A percentile compares a stretch with the other conserved stretches of the same genome.
phyloP scores from a whole-genome alignment of 768 basidiomycete genomes.

The Tremella fuciformis region DNA sequence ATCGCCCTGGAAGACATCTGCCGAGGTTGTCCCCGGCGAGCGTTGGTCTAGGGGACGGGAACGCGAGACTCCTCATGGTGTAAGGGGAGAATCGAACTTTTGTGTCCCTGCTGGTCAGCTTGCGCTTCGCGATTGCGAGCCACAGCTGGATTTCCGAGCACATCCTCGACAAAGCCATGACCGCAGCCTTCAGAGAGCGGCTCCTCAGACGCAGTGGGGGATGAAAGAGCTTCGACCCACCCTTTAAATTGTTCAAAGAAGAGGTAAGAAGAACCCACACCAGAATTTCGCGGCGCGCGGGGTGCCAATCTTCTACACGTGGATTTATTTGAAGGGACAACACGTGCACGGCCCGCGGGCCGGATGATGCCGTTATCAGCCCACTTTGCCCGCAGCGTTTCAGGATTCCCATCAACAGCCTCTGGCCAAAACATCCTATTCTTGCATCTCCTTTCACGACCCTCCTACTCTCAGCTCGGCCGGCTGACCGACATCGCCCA shows the following conservation, averaged over 20 bases:
- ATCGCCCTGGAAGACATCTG: conserved; percentile 2
- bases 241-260: conserved; percentile 35
- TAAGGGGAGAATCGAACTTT: conserved; percentile 51
- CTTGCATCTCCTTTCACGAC: too few species aligned
- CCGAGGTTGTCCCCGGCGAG: conserved; percentile 7
- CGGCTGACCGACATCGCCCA: too few species aligned
- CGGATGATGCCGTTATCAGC: neutral
- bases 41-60: conserved; percentile 51
- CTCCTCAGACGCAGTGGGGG: neutral
- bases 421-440: too few species aligned
- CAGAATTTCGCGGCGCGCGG: too few species aligned
- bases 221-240: conserved; percentile 19
- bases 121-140: too few species aligned
- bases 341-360: neutral
- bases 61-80: conserved; percentile 50
- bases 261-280: neutral
- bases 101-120: conserved; percentile 40
- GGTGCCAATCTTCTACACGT: too few species aligned
- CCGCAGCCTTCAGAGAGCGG: too few species aligned
- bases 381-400: too few species aligned
- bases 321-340: neutral
- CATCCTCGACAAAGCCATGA: too few species aligned
- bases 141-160: too few species aligned
- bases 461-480: too few species aligned
- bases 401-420: too few species aligned